Evolutionary conservation across 768 basidiomycete genomes (phyloP).

Genomic region (Boletus subparvulus): DNA sequence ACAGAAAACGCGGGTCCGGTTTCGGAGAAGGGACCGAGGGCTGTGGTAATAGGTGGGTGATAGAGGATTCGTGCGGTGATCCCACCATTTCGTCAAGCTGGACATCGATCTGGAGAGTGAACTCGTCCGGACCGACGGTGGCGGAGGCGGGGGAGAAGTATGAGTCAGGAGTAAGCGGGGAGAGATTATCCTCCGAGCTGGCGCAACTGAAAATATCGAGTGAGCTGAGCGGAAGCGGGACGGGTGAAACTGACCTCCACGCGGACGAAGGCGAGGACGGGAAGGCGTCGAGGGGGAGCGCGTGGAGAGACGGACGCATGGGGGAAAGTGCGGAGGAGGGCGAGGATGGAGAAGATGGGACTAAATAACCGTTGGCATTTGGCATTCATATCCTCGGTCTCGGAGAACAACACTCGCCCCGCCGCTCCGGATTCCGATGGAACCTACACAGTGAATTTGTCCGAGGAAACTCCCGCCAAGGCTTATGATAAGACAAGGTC

Average conservation of each 20-base stretch:
- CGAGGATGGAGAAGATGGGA: not conserved
- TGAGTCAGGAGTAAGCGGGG: constrained; percentile 23
- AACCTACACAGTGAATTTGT: constrained; percentile 1
- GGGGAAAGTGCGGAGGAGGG: not conserved
- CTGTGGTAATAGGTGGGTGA: constrained; percentile 1
- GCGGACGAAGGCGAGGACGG: constrained; percentile 24
- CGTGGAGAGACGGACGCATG: constrained; percentile 5
- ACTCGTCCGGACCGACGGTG: constrained; percentile 16
- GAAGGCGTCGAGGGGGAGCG: not conserved
- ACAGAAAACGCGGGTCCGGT: not conserved
- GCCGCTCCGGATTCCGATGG: constrained; percentile 7
- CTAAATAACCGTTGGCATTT: constrained; percentile 11
- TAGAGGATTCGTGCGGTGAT: not conserved
- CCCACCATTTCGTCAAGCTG: constrained; percentile 5
- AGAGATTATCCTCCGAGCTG: constrained; percentile 5
- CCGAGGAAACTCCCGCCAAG: not conserved
- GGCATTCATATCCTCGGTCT: constrained; percentile 8
- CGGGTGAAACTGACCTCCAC: constrained; percentile 23
- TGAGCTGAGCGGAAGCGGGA: not conserved
- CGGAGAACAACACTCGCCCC: constrained; percentile 10
- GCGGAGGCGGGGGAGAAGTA: constrained; percentile 5
- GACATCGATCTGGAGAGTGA: constrained; percentile 7
- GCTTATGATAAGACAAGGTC: not conserved
- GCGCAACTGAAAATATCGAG: not conserved
- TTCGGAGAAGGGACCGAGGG: not conserved